Evolutionary conservation across 192 early-diverging fungal genomes (phyloP).

Genomic region (Backusella psychrophila): DNA sequence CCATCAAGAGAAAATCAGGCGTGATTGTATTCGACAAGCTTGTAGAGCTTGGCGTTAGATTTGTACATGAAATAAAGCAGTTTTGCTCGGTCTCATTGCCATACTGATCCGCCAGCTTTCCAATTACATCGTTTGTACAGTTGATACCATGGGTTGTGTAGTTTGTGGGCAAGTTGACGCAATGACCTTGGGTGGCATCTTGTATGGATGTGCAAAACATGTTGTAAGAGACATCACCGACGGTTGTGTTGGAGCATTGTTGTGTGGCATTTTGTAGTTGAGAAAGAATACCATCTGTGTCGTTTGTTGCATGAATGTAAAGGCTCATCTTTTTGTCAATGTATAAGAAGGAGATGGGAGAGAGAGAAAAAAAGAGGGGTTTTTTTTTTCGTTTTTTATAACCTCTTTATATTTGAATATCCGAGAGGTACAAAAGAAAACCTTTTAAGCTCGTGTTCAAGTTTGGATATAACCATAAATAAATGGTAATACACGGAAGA

Average conservation of each 20-base stretch:
- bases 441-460: neutral
- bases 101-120: neutral
- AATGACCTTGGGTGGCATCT: neutral
- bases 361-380: neutral
- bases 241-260: neutral
- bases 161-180: neutral
- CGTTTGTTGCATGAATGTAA: neutral
- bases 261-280: neutral
- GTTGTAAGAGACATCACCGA: neutral
- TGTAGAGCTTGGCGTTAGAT: neutral
- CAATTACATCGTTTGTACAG: neutral
- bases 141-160: neutral
- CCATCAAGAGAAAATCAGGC: neutral
- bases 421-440: neutral
- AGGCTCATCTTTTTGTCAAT: neutral
- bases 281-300: neutral
- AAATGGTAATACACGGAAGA: neutral
- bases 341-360: neutral
- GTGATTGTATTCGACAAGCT: neutral
- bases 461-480: neutral
- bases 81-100: neutral
- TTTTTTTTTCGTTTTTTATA: neutral
- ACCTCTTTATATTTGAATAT: neutral
- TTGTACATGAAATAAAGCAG: neutral
- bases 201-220: neutral